Evolutionary conservation across 495 filamentous ascomycete genomes (phyloP).

Genomic region (Tetracladium setigerum): DNA sequence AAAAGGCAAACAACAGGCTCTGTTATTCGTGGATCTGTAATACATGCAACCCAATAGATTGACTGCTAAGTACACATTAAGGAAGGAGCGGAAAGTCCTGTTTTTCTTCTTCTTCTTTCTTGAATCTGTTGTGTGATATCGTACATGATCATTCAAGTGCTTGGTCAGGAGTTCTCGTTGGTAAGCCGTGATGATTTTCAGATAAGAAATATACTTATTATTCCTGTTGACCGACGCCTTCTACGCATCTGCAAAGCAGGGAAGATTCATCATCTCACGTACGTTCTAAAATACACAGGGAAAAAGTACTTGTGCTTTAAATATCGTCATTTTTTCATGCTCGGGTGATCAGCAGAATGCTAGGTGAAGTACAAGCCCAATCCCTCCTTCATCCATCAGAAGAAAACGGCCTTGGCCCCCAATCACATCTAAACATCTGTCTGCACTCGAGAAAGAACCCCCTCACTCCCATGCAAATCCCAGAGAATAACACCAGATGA

Average conservation of each 20-base stretch:
- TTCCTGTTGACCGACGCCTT: not conserved
- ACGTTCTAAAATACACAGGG: not conserved
- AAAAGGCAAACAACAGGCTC: no score
- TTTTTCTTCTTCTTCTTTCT: no score
- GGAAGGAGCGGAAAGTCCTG: no score
- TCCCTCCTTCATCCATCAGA: conserved; percentile 8
- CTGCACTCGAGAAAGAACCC: conserved; percentile 1
- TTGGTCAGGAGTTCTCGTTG: not conserved
- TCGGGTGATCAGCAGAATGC: conserved; percentile 12
- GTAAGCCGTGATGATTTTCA: no score
- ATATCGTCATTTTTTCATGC: not conserved
- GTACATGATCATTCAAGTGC: no score
- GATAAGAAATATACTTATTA: not conserved
- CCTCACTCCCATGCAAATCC: conserved; percentile 15
- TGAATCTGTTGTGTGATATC: no score
- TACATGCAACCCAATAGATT: no score
- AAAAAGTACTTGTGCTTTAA: not conserved
- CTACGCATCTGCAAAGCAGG: no score
- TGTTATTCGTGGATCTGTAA: no score
- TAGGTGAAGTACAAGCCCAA: conserved; percentile 18
- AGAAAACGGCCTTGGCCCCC: conserved; percentile 6
- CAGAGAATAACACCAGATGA: conserved; percentile 7
- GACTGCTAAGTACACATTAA: no score
- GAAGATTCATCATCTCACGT: not conserved
- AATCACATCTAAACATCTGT: no score